Evolutionary conservation across 2,329 filamentous ascomycete species (phyloP).

Genomic region (Penicillium palitans): DNA sequence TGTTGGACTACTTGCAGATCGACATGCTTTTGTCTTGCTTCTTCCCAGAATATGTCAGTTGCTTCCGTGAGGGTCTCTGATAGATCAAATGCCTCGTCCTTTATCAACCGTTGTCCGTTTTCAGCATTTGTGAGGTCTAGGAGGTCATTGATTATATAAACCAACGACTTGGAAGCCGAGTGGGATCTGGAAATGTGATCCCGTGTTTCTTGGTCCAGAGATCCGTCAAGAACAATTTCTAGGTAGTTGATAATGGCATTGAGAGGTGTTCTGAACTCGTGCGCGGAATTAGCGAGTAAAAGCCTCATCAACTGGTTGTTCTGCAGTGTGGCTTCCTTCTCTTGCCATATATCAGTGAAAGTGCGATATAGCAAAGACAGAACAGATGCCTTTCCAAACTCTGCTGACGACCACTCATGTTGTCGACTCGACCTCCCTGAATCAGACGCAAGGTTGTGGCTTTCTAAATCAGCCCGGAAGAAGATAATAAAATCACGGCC

Average conservation of each 20-base stretch:
- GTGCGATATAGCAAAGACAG: slow-evolving; percentile 81
- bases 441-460: background rate
- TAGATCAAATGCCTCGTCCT: slow-evolving; percentile 76
- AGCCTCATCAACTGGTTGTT: slow-evolving; percentile 76
- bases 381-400: slow-evolving; percentile 82
- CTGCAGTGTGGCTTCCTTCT: slow-evolving; percentile 80
- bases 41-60: slow-evolving; percentile 70
- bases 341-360: slow-evolving; percentile 88
- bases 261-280: slow-evolving; percentile 83
- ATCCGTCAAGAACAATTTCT: slow-evolving; percentile 80
- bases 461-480: slow-evolving; percentile 66
- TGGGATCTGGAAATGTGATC: slow-evolving; percentile 82
- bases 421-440: slow-evolving; percentile 52
- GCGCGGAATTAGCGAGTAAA: slow-evolving; percentile 80
- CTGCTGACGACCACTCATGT: slow-evolving; percentile 81
- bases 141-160: slow-evolving; percentile 90
- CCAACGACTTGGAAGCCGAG: slow-evolving; percentile 84
- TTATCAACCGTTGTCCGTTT: slow-evolving; percentile 73
- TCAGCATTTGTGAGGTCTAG: slow-evolving; percentile 85
- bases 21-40: slow-evolving; percentile 73
- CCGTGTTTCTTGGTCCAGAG: slow-evolving; percentile 73
- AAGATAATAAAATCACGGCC: slow-evolving; percentile 85
- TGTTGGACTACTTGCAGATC: slow-evolving; percentile 67
- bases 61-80: slow-evolving; percentile 70
- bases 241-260: slow-evolving; percentile 96